phyloP scores from a whole-genome alignment of 2,329 filamentous ascomycete genomes.

The Calonectria naviculata region DNA sequence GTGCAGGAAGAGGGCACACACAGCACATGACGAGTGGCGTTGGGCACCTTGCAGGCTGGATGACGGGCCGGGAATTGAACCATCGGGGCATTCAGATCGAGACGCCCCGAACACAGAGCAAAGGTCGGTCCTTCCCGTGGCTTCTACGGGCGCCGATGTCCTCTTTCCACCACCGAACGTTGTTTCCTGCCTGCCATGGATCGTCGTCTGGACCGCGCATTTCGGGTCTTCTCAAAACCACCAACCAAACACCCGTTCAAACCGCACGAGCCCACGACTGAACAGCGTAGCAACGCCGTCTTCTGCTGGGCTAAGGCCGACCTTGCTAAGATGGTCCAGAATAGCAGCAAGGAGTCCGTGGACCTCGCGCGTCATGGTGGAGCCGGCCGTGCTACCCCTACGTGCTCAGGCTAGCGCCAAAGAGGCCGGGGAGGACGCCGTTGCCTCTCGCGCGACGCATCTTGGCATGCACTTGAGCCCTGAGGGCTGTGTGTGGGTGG shows the following conservation, averaged over 20 bases:
- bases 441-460: not conserved
- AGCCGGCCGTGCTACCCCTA: not conserved
- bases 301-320: constrained; percentile 1
- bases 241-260: constrained; percentile 9
- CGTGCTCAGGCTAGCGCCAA: constrained; percentile 29
- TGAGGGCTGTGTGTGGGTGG: not conserved
- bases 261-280: constrained; percentile 13
- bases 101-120: not conserved
- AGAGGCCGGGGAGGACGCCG: constrained; percentile 23
- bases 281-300: not conserved
- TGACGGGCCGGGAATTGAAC: not conserved
- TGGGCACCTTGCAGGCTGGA: not conserved
- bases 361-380: constrained; percentile 35
- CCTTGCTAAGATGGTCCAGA: constrained; percentile 30
- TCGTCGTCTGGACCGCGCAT: not conserved
- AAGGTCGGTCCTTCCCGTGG: not conserved
- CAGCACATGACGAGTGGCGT: not conserved
- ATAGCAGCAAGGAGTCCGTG: constrained; percentile 25
- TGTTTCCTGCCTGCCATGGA: not conserved
- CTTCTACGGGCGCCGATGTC: not conserved
- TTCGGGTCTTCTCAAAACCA: constrained; percentile 21
- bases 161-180: not conserved
- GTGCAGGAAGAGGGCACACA: not conserved
- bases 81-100: not conserved
- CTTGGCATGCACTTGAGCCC: not conserved